Conservation (phyloP, 768 basidiomycete species). For the Crepidotus variabilis region DNA sequence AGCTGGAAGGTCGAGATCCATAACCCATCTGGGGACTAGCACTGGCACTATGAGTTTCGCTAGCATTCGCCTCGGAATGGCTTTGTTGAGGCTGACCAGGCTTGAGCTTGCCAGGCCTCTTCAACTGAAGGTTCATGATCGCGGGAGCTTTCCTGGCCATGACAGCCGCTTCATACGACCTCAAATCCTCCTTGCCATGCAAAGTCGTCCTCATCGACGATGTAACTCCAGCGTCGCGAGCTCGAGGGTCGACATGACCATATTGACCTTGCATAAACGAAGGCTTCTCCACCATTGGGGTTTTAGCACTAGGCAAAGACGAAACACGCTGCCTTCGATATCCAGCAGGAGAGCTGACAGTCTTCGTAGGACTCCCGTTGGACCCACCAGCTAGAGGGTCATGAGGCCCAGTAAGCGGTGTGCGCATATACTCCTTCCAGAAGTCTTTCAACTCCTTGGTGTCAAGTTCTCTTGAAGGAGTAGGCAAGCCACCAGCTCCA, state of each 20-base stretch:
- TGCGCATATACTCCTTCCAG: constrained; percentile 74
- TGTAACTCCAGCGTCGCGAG: constrained; percentile 22
- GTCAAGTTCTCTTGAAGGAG: constrained; percentile 22
- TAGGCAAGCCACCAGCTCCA: constrained; percentile 7
- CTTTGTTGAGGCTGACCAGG: neutral
- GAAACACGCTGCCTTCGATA: constrained; percentile 52
- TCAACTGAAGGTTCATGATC: constrained; percentile 51
- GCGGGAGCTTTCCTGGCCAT: constrained; percentile 63
- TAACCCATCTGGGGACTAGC: constrained; percentile 3
- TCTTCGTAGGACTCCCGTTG: constrained; percentile 6
- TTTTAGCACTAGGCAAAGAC: constrained; percentile 67
- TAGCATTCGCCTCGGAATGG: neutral
- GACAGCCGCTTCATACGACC: constrained; percentile 73
- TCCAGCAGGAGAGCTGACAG: neutral
- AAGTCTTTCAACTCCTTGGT: constrained; percentile 58
- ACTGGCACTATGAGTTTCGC: neutral
- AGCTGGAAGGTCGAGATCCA: constrained; percentile 24
- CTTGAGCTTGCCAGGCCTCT: constrained; percentile 20
- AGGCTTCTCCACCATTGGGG: constrained; percentile 42
- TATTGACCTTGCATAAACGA: constrained; percentile 10
- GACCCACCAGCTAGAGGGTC: constrained; percentile 5
- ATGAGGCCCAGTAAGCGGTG: constrained; percentile 48
- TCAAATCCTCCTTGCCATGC: constrained; percentile 56
- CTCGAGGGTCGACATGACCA: constrained; percentile 8
- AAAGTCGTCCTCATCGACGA: constrained; percentile 36